These are phyloP conservation scores for Eucalyptus marginata DNA, from an alignment of 345 rosid species.

Conservation along the genomic window DNA sequence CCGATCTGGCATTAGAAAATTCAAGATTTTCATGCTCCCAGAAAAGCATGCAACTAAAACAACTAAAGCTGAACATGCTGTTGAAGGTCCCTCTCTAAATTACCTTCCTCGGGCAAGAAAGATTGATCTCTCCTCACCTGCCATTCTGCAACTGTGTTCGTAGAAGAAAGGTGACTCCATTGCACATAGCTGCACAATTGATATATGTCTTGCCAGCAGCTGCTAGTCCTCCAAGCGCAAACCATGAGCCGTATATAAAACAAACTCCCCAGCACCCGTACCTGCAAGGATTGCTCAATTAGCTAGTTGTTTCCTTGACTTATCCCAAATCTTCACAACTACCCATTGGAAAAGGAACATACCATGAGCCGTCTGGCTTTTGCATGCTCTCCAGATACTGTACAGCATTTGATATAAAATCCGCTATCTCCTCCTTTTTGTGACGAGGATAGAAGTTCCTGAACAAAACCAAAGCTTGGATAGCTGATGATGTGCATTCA, in stretches of 20 bases:
- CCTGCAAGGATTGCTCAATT: neutral
- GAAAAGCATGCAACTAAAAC: neutral
- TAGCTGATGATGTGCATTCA: too few relatives aligned
- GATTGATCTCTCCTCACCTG: constrained; percentile 48
- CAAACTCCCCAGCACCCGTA: constrained; percentile 51
- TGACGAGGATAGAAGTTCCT: neutral
- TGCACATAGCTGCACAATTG: constrained; percentile 14
- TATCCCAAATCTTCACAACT: neutral
- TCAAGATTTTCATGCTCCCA: neutral
- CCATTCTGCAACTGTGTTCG: constrained; percentile 13
- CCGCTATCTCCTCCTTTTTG: constrained; percentile 26
- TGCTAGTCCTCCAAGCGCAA: constrained; percentile 27
- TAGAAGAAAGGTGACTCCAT: constrained; percentile 29
- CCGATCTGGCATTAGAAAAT: neutral
- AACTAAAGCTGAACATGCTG: neutral
- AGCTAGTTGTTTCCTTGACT: neutral
- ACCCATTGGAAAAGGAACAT: neutral
- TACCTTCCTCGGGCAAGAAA: constrained; percentile 36
- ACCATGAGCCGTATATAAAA: constrained; percentile 32
- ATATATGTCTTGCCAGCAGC: constrained; percentile 31
- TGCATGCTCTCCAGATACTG: constrained; percentile 19
- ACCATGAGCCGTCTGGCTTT: constrained; percentile 48
- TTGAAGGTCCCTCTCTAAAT: neutral
- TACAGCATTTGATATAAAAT: constrained; percentile 19
- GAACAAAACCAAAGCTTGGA: too few relatives aligned